Percentiles rank a stretch among this genome's conserved stretches.
Conservation (phyloP, 75 land plant genomes). For the Selaginella moellendorffii region DNA sequence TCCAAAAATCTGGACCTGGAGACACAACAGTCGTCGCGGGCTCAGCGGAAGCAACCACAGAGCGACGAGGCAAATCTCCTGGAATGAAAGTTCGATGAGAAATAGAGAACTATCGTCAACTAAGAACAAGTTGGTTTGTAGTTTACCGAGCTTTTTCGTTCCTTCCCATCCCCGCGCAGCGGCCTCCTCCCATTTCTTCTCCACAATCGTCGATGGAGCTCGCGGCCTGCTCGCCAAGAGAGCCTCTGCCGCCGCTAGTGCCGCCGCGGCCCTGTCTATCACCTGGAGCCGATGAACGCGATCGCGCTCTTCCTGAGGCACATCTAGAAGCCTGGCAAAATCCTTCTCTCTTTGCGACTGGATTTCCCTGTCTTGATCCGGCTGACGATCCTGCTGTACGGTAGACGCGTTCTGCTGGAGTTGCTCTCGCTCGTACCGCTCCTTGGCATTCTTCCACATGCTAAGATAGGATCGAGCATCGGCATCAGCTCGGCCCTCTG, state of each 20-base stretch:
- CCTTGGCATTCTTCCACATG: conserved; percentile 53
- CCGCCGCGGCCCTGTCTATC: conserved; percentile 86
- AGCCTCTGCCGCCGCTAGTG: conserved; percentile 71
- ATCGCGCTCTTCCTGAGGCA: conserved; percentile 74
- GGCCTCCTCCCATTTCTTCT: conserved; percentile 5
- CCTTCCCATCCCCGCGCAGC: neutral
- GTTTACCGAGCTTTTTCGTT: neutral
- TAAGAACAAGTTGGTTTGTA: too few species aligned
- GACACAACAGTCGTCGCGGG: conserved; percentile 19
- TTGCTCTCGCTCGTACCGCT: conserved; percentile 27
- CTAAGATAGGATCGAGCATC: conserved; percentile 38
- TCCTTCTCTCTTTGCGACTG: conserved; percentile 30
- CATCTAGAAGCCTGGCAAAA: conserved; percentile 51
- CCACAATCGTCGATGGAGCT: conserved; percentile 2
- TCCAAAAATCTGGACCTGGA: conserved; percentile 98
- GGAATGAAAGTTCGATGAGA: too few species aligned
- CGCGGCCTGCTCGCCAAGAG: conserved; percentile 30
- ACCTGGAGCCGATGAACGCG: conserved; percentile 68
- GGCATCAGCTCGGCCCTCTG: too few species aligned
- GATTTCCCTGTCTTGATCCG: conserved; percentile 14
- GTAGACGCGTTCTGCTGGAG: conserved; percentile 18
- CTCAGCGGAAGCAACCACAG: conserved; percentile 11
- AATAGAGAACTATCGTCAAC: too few species aligned
- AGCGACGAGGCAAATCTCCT: neutral
- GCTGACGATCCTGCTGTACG: neutral